Percentiles rank a stretch among this genome's conserved stretches.
Evolutionary conservation across 1,139 yeast species (phyloP).

Genomic region (Debaryomyces nepalensis): DNA sequence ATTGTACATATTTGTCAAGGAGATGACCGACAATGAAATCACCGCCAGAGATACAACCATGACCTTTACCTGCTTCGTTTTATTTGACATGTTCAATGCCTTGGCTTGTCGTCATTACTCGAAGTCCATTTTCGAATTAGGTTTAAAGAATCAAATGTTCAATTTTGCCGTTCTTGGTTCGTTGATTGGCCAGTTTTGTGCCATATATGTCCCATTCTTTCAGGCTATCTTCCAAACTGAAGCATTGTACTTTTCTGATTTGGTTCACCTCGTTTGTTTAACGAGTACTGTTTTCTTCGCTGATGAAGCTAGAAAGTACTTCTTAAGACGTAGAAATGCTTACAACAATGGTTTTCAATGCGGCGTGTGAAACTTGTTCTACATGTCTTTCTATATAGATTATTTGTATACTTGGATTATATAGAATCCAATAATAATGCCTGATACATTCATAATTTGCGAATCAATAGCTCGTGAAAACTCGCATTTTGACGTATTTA

Average conservation of each 20-base stretch:
- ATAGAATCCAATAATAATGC: background rate
- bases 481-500: too few relatives aligned
- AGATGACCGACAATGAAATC: constrained; percentile 79
- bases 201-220: constrained; percentile 90
- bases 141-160: constrained; percentile 82
- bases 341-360: constrained; percentile 9
- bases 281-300: constrained; percentile 83
- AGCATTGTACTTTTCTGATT: constrained; percentile 71
- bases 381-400: constrained; percentile 3
- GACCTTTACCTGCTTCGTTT: constrained; percentile 96
- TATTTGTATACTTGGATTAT: background rate
- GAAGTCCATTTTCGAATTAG: constrained; percentile 80
- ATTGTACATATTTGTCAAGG: constrained; percentile 78
- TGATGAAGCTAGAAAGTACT: constrained; percentile 77
- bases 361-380: background rate
- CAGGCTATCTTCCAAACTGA: constrained; percentile 94
- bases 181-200: constrained; percentile 87
- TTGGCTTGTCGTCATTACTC: constrained; percentile 86
- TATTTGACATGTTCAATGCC: constrained; percentile 96
- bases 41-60: constrained; percentile 97
- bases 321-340: constrained; percentile 9
- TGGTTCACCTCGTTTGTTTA: constrained; percentile 60
- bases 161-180: constrained; percentile 92
- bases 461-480: too few relatives aligned
- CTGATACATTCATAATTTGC: too few relatives aligned